A percentile compares a stretch with the other conserved stretches of the same genome.
Evolutionary conservation across 1,139 yeast genomes (phyloP).

Genomic region (Hemisphaericaspora subhashii): DNA sequence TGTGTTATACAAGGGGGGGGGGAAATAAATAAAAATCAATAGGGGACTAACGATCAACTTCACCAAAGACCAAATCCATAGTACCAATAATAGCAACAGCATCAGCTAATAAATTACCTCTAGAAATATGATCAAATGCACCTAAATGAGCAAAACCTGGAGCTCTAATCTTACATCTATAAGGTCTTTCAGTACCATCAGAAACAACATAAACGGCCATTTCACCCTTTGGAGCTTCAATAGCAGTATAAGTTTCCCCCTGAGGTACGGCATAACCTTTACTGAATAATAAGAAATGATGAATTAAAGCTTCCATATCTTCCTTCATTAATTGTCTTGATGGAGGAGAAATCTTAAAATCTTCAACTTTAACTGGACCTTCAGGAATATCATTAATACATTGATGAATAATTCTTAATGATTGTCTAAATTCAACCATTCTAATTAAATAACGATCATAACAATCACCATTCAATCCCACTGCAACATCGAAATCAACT

Average conservation of each 20-base stretch:
- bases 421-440: slow-evolving; percentile 92
- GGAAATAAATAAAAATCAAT: slow-evolving; percentile 12
- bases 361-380: slow-evolving; percentile 91
- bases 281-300: slow-evolving; percentile 83
- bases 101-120: slow-evolving; percentile 88
- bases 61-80: slow-evolving; percentile 94
- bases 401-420: slow-evolving; percentile 84
- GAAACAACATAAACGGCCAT: slow-evolving; percentile 90
- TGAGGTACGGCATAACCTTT: slow-evolving; percentile 89
- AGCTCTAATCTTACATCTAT: slow-evolving; percentile 89
- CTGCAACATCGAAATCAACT: slow-evolving; percentile 86
- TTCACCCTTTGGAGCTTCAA: slow-evolving; percentile 95
- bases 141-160: slow-evolving; percentile 92
- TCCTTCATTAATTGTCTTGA: slow-evolving; percentile 82
- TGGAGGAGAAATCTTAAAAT: slow-evolving; percentile 82
- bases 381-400: slow-evolving; percentile 91
- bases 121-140: slow-evolving; percentile 81
- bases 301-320: slow-evolving; percentile 91
- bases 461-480: slow-evolving; percentile 87
- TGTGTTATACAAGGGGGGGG: neutral
- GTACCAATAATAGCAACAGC: slow-evolving; percentile 95
- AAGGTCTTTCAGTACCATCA: slow-evolving; percentile 89
- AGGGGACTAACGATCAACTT: slow-evolving; percentile 88
- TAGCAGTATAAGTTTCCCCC: slow-evolving; percentile 89
- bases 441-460: slow-evolving; percentile 85